Evolutionary conservation across 192 early-diverging fungal species (phyloP).

Genomic region (Coemansia sp.): DNA sequence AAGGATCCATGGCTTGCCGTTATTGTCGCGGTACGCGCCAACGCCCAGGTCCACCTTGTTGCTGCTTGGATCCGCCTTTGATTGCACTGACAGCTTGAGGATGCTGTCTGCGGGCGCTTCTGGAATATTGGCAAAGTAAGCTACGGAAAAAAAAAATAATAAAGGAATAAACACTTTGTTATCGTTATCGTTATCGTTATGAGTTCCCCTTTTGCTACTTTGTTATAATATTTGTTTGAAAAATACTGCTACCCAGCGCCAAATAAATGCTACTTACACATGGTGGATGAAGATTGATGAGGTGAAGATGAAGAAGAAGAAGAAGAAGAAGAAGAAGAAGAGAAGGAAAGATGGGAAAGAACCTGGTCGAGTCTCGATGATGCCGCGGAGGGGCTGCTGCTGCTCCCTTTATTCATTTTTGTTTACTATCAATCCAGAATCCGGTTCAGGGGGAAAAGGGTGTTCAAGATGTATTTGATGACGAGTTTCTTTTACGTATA

Average conservation of each 20-base stretch:
- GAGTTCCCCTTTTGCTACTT: no score
- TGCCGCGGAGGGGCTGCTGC: background rate
- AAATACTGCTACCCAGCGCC: background rate
- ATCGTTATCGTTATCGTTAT: no score
- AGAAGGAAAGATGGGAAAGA: conserved; percentile 41
- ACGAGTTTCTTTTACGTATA: no score
- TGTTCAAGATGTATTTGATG: no score
- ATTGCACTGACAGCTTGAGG: conserved; percentile 82
- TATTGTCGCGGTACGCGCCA: conserved; percentile 91
- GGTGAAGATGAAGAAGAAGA: conserved; percentile 14
- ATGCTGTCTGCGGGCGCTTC: conserved; percentile 87
- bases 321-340: no score
- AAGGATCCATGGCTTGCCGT: conserved; percentile 93
- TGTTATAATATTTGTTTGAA: background rate
- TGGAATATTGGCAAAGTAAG: conserved; percentile 41
- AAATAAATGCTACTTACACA: conserved; percentile 25
- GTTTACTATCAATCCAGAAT: no score
- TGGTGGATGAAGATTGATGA: conserved; percentile 3
- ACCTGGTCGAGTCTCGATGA: conserved; percentile 13
- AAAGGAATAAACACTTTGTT: background rate
- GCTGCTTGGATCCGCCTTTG: conserved; percentile 74
- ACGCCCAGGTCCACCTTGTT: conserved; percentile 93
- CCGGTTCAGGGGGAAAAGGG: background rate
- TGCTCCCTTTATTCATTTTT: background rate
- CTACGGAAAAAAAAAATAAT: background rate